These are phyloP conservation scores for Pleurotus tuoliensis DNA, from an alignment of 768 basidiomycete genomes.

Conservation along the genomic window DNA sequence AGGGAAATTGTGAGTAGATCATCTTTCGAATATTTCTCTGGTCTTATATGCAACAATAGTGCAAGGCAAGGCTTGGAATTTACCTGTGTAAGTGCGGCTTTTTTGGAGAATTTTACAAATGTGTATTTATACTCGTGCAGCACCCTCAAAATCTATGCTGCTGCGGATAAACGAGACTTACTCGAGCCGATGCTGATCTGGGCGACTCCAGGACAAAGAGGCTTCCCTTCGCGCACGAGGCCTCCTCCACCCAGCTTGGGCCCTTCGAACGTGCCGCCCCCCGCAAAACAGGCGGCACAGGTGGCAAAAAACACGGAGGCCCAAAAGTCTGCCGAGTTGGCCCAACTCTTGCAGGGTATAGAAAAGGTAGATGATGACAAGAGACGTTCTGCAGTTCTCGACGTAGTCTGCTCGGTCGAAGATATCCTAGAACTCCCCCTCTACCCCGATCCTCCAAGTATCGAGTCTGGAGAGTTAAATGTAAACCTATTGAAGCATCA, in stretches of 20 bases:
- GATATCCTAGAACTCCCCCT: conserved; percentile 72
- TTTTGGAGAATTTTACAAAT: background rate
- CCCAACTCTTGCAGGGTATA: conserved; percentile 56
- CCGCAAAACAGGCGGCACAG: conserved; percentile 35
- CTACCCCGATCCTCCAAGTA: conserved; percentile 70
- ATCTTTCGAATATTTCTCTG: conserved; percentile 43
- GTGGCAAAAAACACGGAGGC: conserved; percentile 46
- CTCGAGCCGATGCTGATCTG: conserved; percentile 68
- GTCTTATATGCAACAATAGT: background rate
- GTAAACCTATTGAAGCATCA: conserved; percentile 83
- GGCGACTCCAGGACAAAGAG: conserved; percentile 69
- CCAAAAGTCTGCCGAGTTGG: conserved; percentile 63
- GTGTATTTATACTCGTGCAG: conserved; percentile 27
- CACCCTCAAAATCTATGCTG: conserved; percentile 68
- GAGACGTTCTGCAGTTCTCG: conserved; percentile 65
- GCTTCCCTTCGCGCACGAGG: conserved; percentile 35
- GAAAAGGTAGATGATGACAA: conserved; percentile 79
- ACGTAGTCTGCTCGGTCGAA: conserved; percentile 60
- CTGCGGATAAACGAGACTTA: conserved; percentile 50
- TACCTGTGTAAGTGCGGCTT: conserved; percentile 48
- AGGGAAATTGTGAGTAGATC: conserved; percentile 60
- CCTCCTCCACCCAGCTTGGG: conserved; percentile 15
- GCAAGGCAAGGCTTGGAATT: background rate
- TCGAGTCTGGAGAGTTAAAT: conserved; percentile 57
- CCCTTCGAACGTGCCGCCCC: background rate